These are phyloP conservation scores for Tolypocladium album DNA, from an alignment of 2,329 filamentous ascomycete genomes.

Conservation along the genomic window DNA sequence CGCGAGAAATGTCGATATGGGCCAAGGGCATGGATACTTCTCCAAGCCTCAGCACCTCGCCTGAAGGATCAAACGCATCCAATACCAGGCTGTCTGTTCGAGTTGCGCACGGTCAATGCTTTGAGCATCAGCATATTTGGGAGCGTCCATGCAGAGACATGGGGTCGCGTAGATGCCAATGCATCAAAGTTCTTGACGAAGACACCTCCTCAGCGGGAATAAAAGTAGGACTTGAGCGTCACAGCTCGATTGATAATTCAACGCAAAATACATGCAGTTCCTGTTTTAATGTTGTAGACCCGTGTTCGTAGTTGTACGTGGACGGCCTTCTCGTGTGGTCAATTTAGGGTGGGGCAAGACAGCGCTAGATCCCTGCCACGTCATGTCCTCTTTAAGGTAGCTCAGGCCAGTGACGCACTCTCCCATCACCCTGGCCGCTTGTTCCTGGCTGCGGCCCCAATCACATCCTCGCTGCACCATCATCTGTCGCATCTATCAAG, in stretches of 20 bases:
- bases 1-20: background rate
- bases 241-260: background rate
- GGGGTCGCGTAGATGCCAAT: background rate
- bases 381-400: background rate
- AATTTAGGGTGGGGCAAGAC: background rate
- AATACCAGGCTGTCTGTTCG: background rate
- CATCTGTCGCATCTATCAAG: background rate
- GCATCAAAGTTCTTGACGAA: background rate
- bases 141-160: background rate
- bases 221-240: background rate
- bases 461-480: background rate
- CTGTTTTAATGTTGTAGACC: background rate
- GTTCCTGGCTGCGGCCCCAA: background rate
- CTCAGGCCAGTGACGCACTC: background rate
- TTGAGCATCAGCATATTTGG: background rate
- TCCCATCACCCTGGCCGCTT: background rate
- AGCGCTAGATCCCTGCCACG: background rate
- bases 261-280: background rate
- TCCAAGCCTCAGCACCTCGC: background rate
- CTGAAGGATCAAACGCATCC: background rate
- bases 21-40: background rate
- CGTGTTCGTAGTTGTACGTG: background rate
- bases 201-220: background rate
- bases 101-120: background rate
- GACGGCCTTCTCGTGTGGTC: background rate